Conservation (phyloP, 2,329 filamentous ascomycete species). For the Phialophora macrospora region DNA sequence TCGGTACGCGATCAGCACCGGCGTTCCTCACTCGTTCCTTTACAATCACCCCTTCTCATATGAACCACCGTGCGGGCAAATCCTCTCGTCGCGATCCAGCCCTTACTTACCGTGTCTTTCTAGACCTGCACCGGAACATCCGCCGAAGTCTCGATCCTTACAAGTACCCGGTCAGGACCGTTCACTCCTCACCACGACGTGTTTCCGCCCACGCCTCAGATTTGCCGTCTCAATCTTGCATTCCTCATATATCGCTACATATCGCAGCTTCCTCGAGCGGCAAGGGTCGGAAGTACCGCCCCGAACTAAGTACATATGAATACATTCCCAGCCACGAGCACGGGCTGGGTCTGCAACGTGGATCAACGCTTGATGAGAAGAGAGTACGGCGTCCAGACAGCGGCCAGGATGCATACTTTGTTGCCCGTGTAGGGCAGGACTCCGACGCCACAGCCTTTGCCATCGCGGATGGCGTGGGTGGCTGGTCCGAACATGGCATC, state of each 20-base stretch:
- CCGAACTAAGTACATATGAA: constrained; percentile 71
- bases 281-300: constrained; percentile 71
- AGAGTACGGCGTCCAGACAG: constrained; percentile 72
- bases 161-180: constrained; percentile 22
- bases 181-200: constrained; percentile 28
- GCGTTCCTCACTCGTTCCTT: constrained; percentile 33
- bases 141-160: constrained; percentile 32
- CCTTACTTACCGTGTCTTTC: constrained; percentile 37
- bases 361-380: constrained; percentile 57
- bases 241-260: constrained; percentile 64
- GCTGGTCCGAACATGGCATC: constrained; percentile 89
- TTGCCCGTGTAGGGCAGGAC: constrained; percentile 75
- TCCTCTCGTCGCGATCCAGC: constrained; percentile 32
- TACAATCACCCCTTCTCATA: constrained; percentile 30
- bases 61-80: constrained; percentile 37
- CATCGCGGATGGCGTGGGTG: constrained; percentile 91
- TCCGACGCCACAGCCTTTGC: constrained; percentile 78
- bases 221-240: constrained; percentile 33
- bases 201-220: neutral
- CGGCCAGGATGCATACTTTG: constrained; percentile 96
- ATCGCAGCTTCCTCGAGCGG: constrained; percentile 76
- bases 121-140: constrained; percentile 34
- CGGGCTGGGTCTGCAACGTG: constrained; percentile 46
- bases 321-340: constrained; percentile 62
- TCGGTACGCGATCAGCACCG: constrained; percentile 25